phyloP scores from a whole-genome alignment of 2,329 filamentous ascomycete genomes.

The Penicillium palitans region DNA sequence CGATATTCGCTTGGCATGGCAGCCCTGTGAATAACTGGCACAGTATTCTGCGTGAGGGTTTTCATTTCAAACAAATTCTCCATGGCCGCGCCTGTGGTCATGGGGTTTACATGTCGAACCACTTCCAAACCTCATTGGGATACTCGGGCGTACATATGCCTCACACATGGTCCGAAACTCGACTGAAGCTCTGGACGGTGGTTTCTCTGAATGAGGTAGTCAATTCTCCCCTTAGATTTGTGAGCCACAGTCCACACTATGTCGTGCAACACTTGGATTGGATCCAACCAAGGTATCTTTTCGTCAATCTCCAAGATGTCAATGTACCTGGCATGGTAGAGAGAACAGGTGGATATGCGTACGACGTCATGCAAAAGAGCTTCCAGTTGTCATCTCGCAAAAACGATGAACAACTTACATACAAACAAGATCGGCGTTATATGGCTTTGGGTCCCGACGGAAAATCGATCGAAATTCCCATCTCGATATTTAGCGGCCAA shows the following conservation, averaged over 20 bases:
- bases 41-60: conserved; percentile 77
- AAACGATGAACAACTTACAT: conserved; percentile 16
- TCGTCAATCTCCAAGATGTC: conserved; percentile 51
- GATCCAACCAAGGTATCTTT: conserved; percentile 87
- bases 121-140: conserved; percentile 56
- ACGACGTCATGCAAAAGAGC: not conserved
- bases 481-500: conserved; percentile 52
- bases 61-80: conserved; percentile 65
- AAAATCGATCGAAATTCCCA: conserved; percentile 51
- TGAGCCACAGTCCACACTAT: conserved; percentile 58
- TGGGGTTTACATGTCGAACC: conserved; percentile 75
- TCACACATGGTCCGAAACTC: conserved; percentile 65
- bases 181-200: conserved; percentile 58
- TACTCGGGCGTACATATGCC: conserved; percentile 46
- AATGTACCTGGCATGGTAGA: not conserved
- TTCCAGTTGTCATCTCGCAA: not conserved
- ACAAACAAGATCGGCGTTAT: conserved; percentile 39
- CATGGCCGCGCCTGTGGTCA: conserved; percentile 74
- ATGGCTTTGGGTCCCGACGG: conserved; percentile 44
- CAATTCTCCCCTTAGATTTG: conserved; percentile 67
- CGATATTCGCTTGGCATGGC: conserved; percentile 85
- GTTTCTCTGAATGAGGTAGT: conserved; percentile 84
- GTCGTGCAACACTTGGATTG: conserved; percentile 77
- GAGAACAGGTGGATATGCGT: no score
- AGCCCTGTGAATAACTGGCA: conserved; percentile 80